Conservation (phyloP, 1,284 basidiomycete genomes). For the Irpex rosettiformis region DNA sequence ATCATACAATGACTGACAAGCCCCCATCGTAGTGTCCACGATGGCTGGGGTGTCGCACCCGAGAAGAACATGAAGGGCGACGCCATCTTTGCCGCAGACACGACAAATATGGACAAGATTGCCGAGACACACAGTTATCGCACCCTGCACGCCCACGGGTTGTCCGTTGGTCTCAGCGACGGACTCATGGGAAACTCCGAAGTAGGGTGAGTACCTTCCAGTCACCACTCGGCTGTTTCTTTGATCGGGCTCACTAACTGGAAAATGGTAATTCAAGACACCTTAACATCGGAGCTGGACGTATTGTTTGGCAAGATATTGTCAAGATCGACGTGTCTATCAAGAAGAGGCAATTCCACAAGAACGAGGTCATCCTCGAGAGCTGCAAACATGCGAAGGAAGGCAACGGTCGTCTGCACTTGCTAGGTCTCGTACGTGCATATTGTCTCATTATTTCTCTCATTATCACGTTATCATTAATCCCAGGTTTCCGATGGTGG, state of each 20-base stretch:
- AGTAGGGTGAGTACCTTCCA: constrained; percentile 61
- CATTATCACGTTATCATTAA: not conserved
- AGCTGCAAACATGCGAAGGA: constrained; percentile 77
- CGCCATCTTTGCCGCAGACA: constrained; percentile 79
- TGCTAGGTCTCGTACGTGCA: constrained; percentile 73
- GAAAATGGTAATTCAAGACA: constrained; percentile 48
- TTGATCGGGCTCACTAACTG: constrained; percentile 1
- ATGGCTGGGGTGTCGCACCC: constrained; percentile 85
- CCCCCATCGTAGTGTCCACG: constrained; percentile 71
- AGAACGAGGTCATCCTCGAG: constrained; percentile 69
- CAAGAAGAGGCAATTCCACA: constrained; percentile 84
- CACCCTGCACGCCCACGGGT: constrained; percentile 77
- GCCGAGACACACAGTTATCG: constrained; percentile 73
- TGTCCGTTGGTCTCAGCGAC: constrained; percentile 85
- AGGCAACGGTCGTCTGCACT: constrained; percentile 76
- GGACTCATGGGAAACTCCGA: constrained; percentile 96
- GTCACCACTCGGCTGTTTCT: constrained; percentile 30
- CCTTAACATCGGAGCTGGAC: constrained; percentile 88
- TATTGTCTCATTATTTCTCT: constrained; percentile 5
- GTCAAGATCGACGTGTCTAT: constrained; percentile 89
- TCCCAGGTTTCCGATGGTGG: constrained; percentile 83
- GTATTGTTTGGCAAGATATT: constrained; percentile 94
- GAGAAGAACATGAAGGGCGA: constrained; percentile 75
- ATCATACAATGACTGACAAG: not conserved
- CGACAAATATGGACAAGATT: constrained; percentile 86